Base-by-base conservation (phyloP, 768 basidiomycete species). In the Boletus vermiculosoides region DNA sequence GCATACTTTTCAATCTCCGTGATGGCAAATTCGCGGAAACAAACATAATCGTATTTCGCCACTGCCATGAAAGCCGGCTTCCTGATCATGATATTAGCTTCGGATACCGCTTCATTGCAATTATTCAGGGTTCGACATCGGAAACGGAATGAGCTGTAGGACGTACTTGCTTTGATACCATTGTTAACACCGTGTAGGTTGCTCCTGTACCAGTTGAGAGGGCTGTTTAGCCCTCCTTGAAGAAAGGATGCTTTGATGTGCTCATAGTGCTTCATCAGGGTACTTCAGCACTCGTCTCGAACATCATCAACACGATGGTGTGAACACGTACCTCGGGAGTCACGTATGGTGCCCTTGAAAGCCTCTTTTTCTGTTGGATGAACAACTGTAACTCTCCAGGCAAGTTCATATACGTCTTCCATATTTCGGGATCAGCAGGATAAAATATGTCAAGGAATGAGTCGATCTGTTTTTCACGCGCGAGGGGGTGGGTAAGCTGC, bases 21-120 rank as follows among this genome's bases (percentile, higher is more conserved):
- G 33, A 61, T 59, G 30, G 63, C 67, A 31, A 66, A 63, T 15
- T 62, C 65, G 28, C 65, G 61, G 51, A 69, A 18, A 58, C 70
- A 71, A 48, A 77, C 68, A 53, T 64, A 63, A 55, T 79, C 78
- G 30, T 69, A 66, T 52, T 60, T 68, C 6, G 71, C 70, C 5
- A 63, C 73, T 10, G 66, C 76, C 62, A 75, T 72, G 61, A 76
- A 75, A n/a, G 72, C 66, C 0, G 77, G 78, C 54, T 71, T 72
- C 31, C 57, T 56, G 25, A 79, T 64, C 25, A 56, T 57, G 48
- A 68, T 58, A 18, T 68, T 58, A 36, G 66, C 66, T 12, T 66
- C 63, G 25, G 69, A 48, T 37, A 69, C 46, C 36, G 60, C 62
- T 72, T 51, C 41, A 30, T 40, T 20, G 28, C 25, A 45, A 42